These are phyloP conservation scores for Plantago major DNA, from an alignment of 257 asterid species.

Conservation along the genomic window DNA sequence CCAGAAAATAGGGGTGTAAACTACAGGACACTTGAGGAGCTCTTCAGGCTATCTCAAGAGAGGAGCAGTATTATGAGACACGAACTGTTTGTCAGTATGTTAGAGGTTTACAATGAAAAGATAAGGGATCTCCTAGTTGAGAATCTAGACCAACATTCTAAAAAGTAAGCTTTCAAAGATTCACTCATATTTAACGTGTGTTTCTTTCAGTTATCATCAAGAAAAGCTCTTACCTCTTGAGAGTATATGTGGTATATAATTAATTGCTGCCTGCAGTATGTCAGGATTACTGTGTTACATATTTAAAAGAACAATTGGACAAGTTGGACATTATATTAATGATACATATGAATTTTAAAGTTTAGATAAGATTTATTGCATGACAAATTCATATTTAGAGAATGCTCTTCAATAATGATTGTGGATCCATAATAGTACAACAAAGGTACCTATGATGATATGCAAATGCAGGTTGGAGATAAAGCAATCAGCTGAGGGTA, in stretches of 20 bases:
- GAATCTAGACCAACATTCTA: conserved; percentile 59
- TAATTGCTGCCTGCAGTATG: neutral
- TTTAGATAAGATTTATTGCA: neutral
- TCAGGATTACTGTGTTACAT: neutral
- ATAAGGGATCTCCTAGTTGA: conserved; percentile 87
- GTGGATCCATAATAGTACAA: too few relatives aligned
- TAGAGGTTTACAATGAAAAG: conserved; percentile 97
- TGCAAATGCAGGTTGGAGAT: conserved; percentile 78
- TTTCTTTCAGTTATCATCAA: neutral
- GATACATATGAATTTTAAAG: neutral
- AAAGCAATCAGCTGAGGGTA: conserved; percentile 99
- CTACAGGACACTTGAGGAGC: conserved; percentile 78
- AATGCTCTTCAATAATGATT: neutral
- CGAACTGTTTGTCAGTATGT: conserved; percentile 86
- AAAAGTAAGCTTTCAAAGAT: conserved; percentile 60
- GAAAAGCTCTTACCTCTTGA: too few relatives aligned
- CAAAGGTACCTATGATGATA: conserved; percentile 1
- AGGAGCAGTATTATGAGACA: conserved; percentile 64
- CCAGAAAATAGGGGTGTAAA: conserved; percentile 87
- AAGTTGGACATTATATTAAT: neutral
- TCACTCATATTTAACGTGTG: conserved; percentile 6
- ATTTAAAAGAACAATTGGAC: too few relatives aligned
- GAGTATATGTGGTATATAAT: neutral
- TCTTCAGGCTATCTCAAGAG: conserved; percentile 62
- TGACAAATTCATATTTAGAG: too few relatives aligned